Evolutionary conservation across 805 yeast species (phyloP), one percentile per base, ranked within the genome.

Genomic region (Wickerhamomyces hampshirensis): DNA sequence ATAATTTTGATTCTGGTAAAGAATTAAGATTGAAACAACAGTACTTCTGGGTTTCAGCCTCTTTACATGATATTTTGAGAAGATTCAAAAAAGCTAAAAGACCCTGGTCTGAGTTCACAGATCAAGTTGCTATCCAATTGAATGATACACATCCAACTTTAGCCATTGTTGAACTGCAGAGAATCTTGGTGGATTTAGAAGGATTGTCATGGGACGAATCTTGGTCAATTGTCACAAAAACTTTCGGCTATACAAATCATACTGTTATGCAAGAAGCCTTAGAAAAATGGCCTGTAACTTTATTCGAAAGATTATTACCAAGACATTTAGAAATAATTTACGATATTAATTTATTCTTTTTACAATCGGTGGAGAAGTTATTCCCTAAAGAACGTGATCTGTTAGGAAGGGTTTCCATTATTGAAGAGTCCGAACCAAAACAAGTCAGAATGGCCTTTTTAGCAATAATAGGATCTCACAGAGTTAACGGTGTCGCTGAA

Each of bases 11-110:
- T 55, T 74, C 77, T 47, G 97, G 97, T 52, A 88, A 89, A 63
- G 95, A 86, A 59, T 71, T 88, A 56, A 77, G 97, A 58, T 75
- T 88, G 61, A 89, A 89, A 63, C 97, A 88, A 67, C 97, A 88
- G 63, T 89, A 87, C 63, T 89, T 88, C 65, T 88, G 97, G 97
- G 96, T 89, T 35, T 80, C 95, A 34, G 96, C 97, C 23, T 85
- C 96, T 12, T 71, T 89, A 49, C 87, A 84, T 53, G 97, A 88
- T 60, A 88, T 88, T 49, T 77, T 88, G 29, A 80, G 97, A 58
- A 75, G 97, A 55, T 88, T 84, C 66, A 81, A 87, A 62, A 89
- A 89, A 65, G 60, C 79, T 37, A 73, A 73, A 50, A 71, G 77
- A 51, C 74, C 87, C 31, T 88, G 96, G 95, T 54, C 69, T 24